Evolutionary conservation across 192 early-diverging fungal genomes (phyloP).

Genomic region (Backusella mclennaniae): DNA sequence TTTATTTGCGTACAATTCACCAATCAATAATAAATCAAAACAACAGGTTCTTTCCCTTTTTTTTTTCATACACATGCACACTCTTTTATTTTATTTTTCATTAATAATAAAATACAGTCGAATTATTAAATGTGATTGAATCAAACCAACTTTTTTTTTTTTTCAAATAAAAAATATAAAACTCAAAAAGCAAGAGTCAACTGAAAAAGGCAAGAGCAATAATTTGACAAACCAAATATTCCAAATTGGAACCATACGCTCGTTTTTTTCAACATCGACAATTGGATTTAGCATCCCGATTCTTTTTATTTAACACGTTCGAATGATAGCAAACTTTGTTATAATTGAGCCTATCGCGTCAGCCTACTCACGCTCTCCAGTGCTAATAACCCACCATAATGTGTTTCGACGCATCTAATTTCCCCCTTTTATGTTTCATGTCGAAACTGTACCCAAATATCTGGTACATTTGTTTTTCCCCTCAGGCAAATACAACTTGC

Average conservation of each 20-base stretch:
- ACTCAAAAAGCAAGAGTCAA: not conserved
- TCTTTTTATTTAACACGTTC: not conserved
- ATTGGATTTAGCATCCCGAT: not conserved
- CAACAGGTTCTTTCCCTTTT: not conserved
- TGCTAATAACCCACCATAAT: slow-evolving; percentile 22
- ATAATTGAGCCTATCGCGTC: not conserved
- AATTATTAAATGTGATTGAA: too few relatives aligned
- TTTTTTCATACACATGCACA: not conserved
- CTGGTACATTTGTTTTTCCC: slow-evolving; percentile 92
- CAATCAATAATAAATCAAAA: not conserved
- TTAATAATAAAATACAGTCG: too few relatives aligned
- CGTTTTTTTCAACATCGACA: not conserved
- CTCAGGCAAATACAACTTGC: slow-evolving; percentile 72
- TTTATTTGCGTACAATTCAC: not conserved
- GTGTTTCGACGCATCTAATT: slow-evolving; percentile 37
- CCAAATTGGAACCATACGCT: not conserved
- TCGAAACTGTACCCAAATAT: slow-evolving; percentile 77
- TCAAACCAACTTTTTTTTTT: not conserved
- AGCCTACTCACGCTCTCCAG: not conserved
- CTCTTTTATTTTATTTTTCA: too few relatives aligned
- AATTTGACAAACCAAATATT: not conserved
- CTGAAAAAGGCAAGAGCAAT: not conserved
- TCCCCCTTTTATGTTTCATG: slow-evolving; percentile 85
- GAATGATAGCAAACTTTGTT: not conserved
- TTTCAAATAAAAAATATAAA: not conserved